phyloP scores from a whole-genome alignment of 495 filamentous ascomycete genomes.

The Aspergillus egyptiacus region DNA sequence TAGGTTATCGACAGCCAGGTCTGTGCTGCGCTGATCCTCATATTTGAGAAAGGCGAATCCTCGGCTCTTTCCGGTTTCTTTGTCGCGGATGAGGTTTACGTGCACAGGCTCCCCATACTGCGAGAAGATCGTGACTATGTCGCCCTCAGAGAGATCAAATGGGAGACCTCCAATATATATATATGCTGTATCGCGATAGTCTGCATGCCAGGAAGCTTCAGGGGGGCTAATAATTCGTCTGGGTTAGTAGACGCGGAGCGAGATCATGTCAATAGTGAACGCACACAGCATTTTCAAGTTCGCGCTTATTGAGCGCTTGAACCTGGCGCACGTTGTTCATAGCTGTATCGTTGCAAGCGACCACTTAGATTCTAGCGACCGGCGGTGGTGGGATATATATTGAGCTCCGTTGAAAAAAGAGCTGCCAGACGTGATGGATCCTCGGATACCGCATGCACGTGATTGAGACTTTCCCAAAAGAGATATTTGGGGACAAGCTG shows the following conservation, averaged over 20 bases:
- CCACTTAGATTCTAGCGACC: not conserved
- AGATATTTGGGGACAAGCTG: constrained; percentile 7
- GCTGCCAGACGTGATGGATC: not conserved
- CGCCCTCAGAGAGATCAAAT: constrained; percentile 90
- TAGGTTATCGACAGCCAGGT: constrained; percentile 92
- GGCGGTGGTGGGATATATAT: not conserved
- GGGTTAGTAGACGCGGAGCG: constrained; percentile 10
- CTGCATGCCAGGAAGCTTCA: constrained; percentile 91
- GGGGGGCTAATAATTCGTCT: constrained; percentile 47
- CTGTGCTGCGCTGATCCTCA: constrained; percentile 93
- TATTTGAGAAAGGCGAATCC: constrained; percentile 97
- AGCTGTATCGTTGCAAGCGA: not conserved
- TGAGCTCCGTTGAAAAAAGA: not conserved
- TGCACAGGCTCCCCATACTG: constrained; percentile 93
- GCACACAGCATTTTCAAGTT: constrained; percentile 81
- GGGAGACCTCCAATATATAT: constrained; percentile 93
- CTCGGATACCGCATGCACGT: too few relatives aligned
- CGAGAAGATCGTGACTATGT: constrained; percentile 94
- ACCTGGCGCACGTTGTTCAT: constrained; percentile 95
- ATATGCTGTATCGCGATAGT: constrained; percentile 96
- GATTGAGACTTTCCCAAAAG: not conserved
- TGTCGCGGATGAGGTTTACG: constrained; percentile 85
- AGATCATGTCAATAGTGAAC: constrained; percentile 7
- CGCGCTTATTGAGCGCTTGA: constrained; percentile 87
- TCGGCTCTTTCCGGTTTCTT: constrained; percentile 88